Conservation (phyloP, 371 early-diverging fungal genomes). For the Mortierella sp. region DNA sequence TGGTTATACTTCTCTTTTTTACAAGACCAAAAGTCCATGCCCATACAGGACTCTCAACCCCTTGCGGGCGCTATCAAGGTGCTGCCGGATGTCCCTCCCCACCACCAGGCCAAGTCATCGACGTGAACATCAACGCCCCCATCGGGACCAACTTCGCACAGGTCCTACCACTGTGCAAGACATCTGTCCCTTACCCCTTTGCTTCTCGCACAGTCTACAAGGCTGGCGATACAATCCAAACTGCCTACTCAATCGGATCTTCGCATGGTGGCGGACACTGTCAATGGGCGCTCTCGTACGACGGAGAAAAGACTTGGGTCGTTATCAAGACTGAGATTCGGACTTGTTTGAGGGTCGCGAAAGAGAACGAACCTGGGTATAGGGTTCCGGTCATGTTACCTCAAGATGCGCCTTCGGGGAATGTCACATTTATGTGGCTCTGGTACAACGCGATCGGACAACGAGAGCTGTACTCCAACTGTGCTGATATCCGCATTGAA, state of each 20-base stretch:
- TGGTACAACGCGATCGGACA: constrained; percentile 75
- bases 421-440: constrained; percentile 70
- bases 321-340: constrained; percentile 66
- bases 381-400: constrained; percentile 65
- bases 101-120: constrained; percentile 58
- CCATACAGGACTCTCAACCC: constrained; percentile 10
- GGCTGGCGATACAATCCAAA: constrained; percentile 62
- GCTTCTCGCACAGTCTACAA: constrained; percentile 52
- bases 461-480: constrained; percentile 80
- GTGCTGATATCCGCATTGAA: constrained; percentile 72
- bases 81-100: constrained; percentile 55
- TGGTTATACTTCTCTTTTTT: not conserved
- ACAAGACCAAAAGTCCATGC: not conserved
- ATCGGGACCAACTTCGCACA: constrained; percentile 37
- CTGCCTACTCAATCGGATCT: constrained; percentile 54
- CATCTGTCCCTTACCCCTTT: constrained; percentile 39
- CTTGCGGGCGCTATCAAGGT: constrained; percentile 20
- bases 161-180: constrained; percentile 57
- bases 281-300: constrained; percentile 74
- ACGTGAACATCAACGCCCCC: constrained; percentile 63
- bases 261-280: constrained; percentile 73
- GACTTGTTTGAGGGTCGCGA: constrained; percentile 39
- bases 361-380: constrained; percentile 13
- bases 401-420: constrained; percentile 59
- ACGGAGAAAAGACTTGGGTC: constrained; percentile 69